These are phyloP conservation scores for Saccharomycopsis oosterbeekiorum DNA, from an alignment of 805 yeast species.

Conservation along the genomic window DNA sequence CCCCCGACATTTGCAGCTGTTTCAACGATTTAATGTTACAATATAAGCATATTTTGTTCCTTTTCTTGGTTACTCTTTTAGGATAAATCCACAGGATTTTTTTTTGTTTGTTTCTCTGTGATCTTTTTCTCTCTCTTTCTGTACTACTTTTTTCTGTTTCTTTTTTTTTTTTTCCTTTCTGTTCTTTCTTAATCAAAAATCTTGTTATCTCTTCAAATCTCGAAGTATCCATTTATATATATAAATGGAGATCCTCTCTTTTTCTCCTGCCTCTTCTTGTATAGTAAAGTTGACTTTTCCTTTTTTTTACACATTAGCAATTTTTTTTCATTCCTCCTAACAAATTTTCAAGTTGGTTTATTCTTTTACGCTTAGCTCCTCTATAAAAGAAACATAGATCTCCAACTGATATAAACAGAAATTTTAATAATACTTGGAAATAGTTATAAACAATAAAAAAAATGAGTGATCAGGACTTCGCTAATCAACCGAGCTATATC, in stretches of 20 bases:
- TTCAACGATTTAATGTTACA: background rate
- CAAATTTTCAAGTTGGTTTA: no score
- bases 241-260: background rate
- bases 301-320: background rate
- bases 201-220: background rate
- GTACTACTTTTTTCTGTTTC: background rate
- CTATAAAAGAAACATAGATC: no score
- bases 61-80: background rate
- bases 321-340: no score
- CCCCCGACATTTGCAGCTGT: background rate
- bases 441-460: background rate
- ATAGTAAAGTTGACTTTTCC: background rate
- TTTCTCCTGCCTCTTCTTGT: background rate
- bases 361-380: no score
- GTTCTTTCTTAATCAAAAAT: background rate
- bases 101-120: background rate
- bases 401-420: no score
- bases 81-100: background rate
- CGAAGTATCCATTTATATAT: background rate
- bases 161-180: background rate
- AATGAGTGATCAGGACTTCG: background rate
- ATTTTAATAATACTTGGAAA: no score
- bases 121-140: background rate
- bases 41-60: background rate
- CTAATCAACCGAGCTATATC: background rate